These are phyloP conservation scores for Hypoxylon sp. DNA, from an alignment of 2,329 filamentous ascomycete genomes.

Conservation along the genomic window DNA sequence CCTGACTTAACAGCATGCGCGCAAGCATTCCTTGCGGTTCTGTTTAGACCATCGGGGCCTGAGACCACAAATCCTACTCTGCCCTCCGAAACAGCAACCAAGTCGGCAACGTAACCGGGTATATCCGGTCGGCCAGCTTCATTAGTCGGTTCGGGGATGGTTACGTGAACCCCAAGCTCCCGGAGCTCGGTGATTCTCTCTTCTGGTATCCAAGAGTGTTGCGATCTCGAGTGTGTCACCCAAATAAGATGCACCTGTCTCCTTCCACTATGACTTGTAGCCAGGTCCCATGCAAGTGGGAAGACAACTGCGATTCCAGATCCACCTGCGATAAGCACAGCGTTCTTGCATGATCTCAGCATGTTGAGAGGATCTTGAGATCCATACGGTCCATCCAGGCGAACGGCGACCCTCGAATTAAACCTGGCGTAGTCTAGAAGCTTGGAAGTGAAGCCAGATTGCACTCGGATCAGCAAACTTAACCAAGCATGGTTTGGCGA, in stretches of 20 bases:
- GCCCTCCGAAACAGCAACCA: slow-evolving; percentile 50
- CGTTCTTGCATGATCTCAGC: slow-evolving; percentile 63
- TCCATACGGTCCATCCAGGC: slow-evolving; percentile 77
- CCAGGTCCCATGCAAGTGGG: slow-evolving; percentile 69
- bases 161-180: slow-evolving; percentile 64
- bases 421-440: slow-evolving; percentile 66
- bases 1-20: slow-evolving; percentile 65
- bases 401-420: slow-evolving; percentile 61
- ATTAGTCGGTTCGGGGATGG: slow-evolving; percentile 68
- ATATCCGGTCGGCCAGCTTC: slow-evolving; percentile 70
- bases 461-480: slow-evolving; percentile 71
- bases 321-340: slow-evolving; percentile 73
- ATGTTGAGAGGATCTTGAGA: slow-evolving; percentile 68
- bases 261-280: slow-evolving; percentile 47
- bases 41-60: slow-evolving; percentile 74
- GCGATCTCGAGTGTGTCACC: slow-evolving; percentile 68
- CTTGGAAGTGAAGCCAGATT: slow-evolving; percentile 71
- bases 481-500: slow-evolving; percentile 64
- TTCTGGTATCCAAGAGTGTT: slow-evolving; percentile 68
- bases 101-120: slow-evolving; percentile 58
- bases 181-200: slow-evolving; percentile 65
- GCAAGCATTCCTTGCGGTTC: slow-evolving; percentile 71
- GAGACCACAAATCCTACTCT: slow-evolving; percentile 62
- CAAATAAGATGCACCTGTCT: slow-evolving; percentile 68
- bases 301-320: slow-evolving; percentile 76